Percentiles rank a stretch among this genome's conserved stretches.
Evolutionary conservation across 257 asterid species (phyloP).

Genomic region (Plantago ovata): DNA sequence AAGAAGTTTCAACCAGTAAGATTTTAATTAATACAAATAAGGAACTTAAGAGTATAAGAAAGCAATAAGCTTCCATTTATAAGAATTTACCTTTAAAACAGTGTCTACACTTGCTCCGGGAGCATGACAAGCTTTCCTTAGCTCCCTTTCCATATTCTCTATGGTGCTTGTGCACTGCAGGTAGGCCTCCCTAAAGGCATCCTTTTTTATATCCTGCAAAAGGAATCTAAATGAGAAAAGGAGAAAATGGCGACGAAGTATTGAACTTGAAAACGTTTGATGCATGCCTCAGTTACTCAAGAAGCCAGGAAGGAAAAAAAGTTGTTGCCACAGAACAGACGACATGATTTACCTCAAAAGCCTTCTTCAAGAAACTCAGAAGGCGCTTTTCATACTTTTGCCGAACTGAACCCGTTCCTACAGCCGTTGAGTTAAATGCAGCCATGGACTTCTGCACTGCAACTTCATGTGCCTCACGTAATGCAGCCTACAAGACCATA

Average conservation of each 20-base stretch:
- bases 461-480: constrained; percentile 91
- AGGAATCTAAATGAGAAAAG: constrained; percentile 24
- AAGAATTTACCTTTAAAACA: constrained; percentile 61
- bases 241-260: constrained; percentile 5
- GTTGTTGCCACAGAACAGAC: background rate
- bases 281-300: background rate
- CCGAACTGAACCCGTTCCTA: constrained; percentile 78
- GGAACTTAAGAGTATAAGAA: background rate
- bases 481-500: constrained; percentile 58
- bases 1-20: background rate
- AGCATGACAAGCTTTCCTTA: constrained; percentile 81
- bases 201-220: constrained; percentile 83
- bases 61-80: constrained; percentile 9
- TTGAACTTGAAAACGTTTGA: background rate
- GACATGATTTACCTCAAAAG: constrained; percentile 71
- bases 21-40: constrained; percentile 1
- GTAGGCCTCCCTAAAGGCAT: constrained; percentile 90
- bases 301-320: background rate
- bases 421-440: constrained; percentile 75
- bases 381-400: constrained; percentile 86
- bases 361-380: constrained; percentile 68
- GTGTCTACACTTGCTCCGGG: constrained; percentile 72
- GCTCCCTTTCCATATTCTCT: constrained; percentile 85
- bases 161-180: constrained; percentile 63
- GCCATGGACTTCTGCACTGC: constrained; percentile 77